Evolutionary conservation across 2,329 filamentous ascomycete species (phyloP).

Genomic region (Paecilomyces formosus): DNA sequence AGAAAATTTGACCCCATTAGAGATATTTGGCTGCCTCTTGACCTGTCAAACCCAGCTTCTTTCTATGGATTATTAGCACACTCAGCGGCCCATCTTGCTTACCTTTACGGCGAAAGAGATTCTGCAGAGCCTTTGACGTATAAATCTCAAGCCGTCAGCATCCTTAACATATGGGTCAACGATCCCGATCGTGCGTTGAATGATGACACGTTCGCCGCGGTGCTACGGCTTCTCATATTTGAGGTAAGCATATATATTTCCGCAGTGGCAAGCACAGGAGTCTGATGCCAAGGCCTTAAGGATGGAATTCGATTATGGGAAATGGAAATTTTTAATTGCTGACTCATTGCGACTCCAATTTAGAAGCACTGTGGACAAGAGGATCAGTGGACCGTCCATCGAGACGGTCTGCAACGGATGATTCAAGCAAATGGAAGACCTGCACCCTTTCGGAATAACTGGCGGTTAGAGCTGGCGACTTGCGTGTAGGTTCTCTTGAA

Average conservation of each 20-base stretch:
- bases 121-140: slow-evolving; percentile 4
- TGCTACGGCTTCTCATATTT: slow-evolving; percentile 5
- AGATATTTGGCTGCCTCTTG: slow-evolving; percentile 6
- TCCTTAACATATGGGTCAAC: slow-evolving; percentile 6
- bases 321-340: not conserved
- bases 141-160: slow-evolving; percentile 4
- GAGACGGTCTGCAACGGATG: not conserved
- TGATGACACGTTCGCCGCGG: slow-evolving; percentile 5
- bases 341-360: not conserved
- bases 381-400: not conserved
- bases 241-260: slow-evolving; percentile 1
- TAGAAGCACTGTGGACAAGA: not conserved
- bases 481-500: not conserved
- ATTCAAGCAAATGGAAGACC: not conserved
- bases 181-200: slow-evolving; percentile 2
- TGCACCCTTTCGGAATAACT: not conserved
- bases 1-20: slow-evolving; percentile 5
- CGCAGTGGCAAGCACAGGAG: not conserved
- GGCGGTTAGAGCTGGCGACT: not conserved
- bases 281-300: not conserved
- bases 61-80: slow-evolving; percentile 7
- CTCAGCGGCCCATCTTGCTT: slow-evolving; percentile 4
- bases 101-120: slow-evolving; percentile 2
- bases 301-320: not conserved
- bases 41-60: slow-evolving; percentile 7